Evolutionary conservation across 371 early-diverging fungal species (phyloP), one percentile per base, ranked within the genome.

Genomic region (Rhizopus sp.): DNA sequence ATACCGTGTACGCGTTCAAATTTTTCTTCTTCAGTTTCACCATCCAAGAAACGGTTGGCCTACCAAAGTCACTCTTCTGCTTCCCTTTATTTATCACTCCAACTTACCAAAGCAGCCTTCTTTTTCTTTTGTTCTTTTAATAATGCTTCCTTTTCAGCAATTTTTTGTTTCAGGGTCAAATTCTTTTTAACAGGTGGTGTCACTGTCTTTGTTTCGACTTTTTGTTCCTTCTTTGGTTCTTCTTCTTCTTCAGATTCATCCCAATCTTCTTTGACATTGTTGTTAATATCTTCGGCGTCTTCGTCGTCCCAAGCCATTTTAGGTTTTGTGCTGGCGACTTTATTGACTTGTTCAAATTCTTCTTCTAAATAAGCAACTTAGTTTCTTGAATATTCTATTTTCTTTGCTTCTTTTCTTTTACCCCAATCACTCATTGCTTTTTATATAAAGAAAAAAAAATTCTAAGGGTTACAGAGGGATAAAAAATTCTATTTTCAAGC

Each of bases 231-330:
- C n/a, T 53, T 49, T 15, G 41, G 45, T 4, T n/a, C 16, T 33
- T 57, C 55, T 12, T 90, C 86, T 17, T 86, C 88, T 39, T 83
- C 86, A 23, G 83, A 77, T 42, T 82, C 81, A 49, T 93, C 92
- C 89, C 89, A 92, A 34, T 80, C 74, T 50, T 86, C 90, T 73
- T 88, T 73, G 29, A 76, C 84, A 48, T 85, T 83, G 35, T 48
- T 56, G 13, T 37, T 38, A 29, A 59, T 50, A 34, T 90, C 92
- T 15, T 88, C 88, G 8, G 68, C 85, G 54, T 93, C 93, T 59
- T 94, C 95, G 59, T 92, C 93, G 44, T 88, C 91, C 93, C 93
- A 93, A 29, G 66, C 50, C 66, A 66, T 66, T 39, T 57, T 61
- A 7, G 66, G 66, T 56, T 75, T 72, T 60, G 77, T 76, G 71